phyloP scores from a whole-genome alignment of 257 asterid genomes.

The Cinchona pubescens region DNA sequence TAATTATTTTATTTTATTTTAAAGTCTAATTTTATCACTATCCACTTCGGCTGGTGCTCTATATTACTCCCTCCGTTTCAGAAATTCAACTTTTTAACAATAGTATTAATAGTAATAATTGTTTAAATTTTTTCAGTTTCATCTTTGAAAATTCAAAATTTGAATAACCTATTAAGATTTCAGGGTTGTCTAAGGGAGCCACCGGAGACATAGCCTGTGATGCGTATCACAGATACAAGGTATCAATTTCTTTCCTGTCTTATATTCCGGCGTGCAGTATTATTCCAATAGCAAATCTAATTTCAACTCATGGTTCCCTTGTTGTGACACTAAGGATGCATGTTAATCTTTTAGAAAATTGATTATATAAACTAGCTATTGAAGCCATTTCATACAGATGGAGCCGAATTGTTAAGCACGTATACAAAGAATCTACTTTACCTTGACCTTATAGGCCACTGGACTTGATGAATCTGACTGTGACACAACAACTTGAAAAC shows the following conservation, averaged over 20 bases:
- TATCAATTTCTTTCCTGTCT: neutral
- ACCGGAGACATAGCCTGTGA: slow-evolving; percentile 19
- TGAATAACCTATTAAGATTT: neutral
- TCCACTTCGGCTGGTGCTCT: too few species aligned
- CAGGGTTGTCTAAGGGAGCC: slow-evolving; percentile 5
- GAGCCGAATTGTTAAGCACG: too few species aligned
- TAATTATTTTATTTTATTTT: too few species aligned
- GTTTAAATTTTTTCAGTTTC: too few species aligned
- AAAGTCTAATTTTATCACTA: too few species aligned
- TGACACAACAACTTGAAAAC: neutral
- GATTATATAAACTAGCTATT: neutral
- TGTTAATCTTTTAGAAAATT: neutral
- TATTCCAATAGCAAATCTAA: neutral
- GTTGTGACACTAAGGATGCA: neutral
- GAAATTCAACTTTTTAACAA: too few species aligned
- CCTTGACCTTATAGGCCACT: too few species aligned
- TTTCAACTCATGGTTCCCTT: neutral
- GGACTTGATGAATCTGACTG: too few species aligned
- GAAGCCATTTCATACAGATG: neutral
- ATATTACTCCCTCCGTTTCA: too few species aligned
- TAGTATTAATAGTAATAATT: too few species aligned
- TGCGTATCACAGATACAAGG: slow-evolving; percentile 16
- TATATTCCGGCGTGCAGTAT: neutral
- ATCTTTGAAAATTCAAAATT: too few species aligned
- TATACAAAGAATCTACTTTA: too few species aligned